Evolutionary conservation across 2,329 filamentous ascomycete species (phyloP), one percentile per base, ranked within the genome.

Genomic region (Aureobasidium vineae): DNA sequence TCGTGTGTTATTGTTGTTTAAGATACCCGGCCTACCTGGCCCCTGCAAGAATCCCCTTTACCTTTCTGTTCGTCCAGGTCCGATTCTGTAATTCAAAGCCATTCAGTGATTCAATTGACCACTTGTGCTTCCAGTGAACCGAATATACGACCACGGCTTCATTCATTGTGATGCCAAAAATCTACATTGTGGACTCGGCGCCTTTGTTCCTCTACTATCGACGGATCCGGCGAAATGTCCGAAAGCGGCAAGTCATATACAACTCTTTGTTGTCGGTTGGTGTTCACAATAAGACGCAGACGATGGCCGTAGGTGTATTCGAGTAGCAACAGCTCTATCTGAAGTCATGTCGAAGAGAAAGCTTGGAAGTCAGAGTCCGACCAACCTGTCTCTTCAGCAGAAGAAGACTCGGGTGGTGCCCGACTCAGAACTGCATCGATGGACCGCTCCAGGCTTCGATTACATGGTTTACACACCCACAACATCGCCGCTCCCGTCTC

Each of bases 141-240:
- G 8, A 15, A 19, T 3, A 28, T 26, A 15, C 2, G 26, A 19
- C 16, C 26, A 52, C 8, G 8, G 3, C 15, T 16, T 33, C 26
- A 31, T 52, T 52, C 26, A n/a, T 16, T 16, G 49, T 16, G 16
- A 28, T 33, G 26, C 23, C 8, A 8, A 52, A 16, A 6, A 19
- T 11, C 26, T 33, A 16, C 15, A n/a, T 11, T 33, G 26, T 52
- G 16, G 26, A 33, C 16, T 31, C 16, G 26, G 3, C 49, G 49
- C 26, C 49, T 52, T 52, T 54, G 31, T 54, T 36, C 33, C n/a
- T 54, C 26, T 26, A 4, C 13, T 16, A 3, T 15, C 11, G 40
- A 59, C 54, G 54, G 19, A 59, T 61, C 57, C 57, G 57, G 41
- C 57, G 31, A 38, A 47, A 19, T 49, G 11, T 15, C 57, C n/a